Conservation (phyloP, 2,329 filamentous ascomycete genomes). For the Nothomitra cinnamomea region DNA sequence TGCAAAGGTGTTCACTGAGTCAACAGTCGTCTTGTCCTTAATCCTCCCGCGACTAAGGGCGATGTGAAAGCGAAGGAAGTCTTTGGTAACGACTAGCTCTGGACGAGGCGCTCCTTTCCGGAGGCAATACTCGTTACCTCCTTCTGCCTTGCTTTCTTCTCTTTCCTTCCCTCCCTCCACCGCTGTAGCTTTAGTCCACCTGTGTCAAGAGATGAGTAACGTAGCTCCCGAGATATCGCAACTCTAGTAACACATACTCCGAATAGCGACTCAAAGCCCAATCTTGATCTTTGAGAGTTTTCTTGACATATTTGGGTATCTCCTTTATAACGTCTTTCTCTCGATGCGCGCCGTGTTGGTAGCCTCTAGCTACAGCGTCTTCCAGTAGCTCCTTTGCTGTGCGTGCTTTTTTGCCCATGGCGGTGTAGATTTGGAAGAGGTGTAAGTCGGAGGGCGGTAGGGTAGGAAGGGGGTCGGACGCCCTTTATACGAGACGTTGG, state of each 20-base stretch:
- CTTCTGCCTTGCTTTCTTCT: background rate
- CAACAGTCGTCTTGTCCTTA: background rate
- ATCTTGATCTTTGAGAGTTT: conserved; percentile 1
- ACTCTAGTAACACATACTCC: background rate
- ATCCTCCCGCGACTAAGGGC: background rate
- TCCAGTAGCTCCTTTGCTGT: background rate
- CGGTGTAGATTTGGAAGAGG: background rate
- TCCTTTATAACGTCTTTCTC: too few relatives aligned
- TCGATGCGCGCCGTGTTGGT: too few relatives aligned
- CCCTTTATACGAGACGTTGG: too few relatives aligned
- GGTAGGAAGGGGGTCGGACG: too few relatives aligned
- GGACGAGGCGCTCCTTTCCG: background rate
- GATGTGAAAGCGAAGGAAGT: background rate
- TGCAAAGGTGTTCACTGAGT: background rate
- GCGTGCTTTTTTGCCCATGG: background rate
- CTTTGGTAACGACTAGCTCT: too few relatives aligned
- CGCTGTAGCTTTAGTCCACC: background rate
- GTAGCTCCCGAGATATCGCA: background rate
- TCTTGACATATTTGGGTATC: background rate
- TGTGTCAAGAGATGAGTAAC: background rate
- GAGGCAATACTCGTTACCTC: background rate
- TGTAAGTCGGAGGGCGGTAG: too few relatives aligned
- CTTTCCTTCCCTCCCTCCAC: background rate
- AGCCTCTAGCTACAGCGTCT: too few relatives aligned
- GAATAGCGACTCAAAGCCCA: background rate